Base-by-base conservation (phyloP, 352 stramenopile genomes). In the Elongisporangium anandrum region DNA sequence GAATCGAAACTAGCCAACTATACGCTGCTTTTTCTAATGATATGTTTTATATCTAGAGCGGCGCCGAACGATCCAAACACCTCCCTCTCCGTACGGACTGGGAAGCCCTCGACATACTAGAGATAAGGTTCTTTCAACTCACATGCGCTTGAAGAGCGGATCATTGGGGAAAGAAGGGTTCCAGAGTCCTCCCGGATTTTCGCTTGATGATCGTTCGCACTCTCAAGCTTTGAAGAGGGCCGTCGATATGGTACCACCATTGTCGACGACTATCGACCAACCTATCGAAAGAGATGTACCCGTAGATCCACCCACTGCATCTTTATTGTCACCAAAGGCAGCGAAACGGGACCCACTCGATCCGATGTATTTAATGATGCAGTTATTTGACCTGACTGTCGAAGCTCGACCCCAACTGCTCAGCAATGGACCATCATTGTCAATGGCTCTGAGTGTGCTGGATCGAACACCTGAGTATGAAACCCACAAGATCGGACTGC, bases 401-500 rank as follows among this genome's bases (percentile, higher is more conserved):
- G 66, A 80, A 45, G 75, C 75, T 24, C 77, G 78, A 12, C 85
- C 83, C 22, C 72, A 89, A 50, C 56, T 88, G 29, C 62, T 95
- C n/a, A 65, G 63, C 13, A 69, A 91, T 41, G 81, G 85, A 1
- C 57, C 71, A 8, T 61, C 79, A 5, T 60, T 96, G 19, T 61
- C 65, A 8, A 69, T 92, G 10, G 87, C 79, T 3, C 65, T 96
- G 17, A 89, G 52, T 22, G 85, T 96, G 9, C 57, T 96, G 16
- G 87, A 96, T 62, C 81, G 86, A 23, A 94, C 82, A 19, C 87
- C 85, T 7, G 72, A 78, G 61, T 86, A 85, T 62, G 87, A 96
- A 60, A 95, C 87, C 2, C 87, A 96, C 69, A 96, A 96, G 60
- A 87, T 96, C 39, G 87, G 87, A 3, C 61, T 96, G 21, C 39